Evolutionary conservation across 2,329 filamentous ascomycete genomes (phyloP), one percentile per base, ranked within the genome.

Genomic region (Endocalyx cinctus): DNA sequence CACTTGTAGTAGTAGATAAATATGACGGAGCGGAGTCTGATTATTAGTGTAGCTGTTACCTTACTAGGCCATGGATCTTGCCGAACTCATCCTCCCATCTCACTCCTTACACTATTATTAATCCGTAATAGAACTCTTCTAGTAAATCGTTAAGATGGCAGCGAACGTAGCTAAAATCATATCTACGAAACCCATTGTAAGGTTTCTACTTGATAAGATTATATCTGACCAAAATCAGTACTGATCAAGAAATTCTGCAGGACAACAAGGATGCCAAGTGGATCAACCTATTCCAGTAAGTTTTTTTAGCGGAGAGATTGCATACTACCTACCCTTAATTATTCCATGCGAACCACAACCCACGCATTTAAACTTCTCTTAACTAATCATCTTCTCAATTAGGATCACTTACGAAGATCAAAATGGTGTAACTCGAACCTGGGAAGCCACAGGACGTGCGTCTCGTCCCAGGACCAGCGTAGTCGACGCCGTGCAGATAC

Each of bases 281-380:
- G 52, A 49, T 55, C 40, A 55, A 55, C 23, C 35, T 55, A 8
- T 47, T 54, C 6, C 53, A 54, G 52, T 54, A 23, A 43, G 51
- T 47, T 16, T 20, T 11, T 17, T 16, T 27, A 23, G n/a, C n/a
- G 8, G 20, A 23, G 20, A 23, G 20, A 23, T n/a, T n/a, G n/a
- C 19, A 16, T 8, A 4, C 13, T 17, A 17, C 18, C 34, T 16
- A 13, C 13, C 18, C 25, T n/a, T 18, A 19, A n/a, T n/a, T 18
- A 18, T 11, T 17, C 16, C 8, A 15, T n/a, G 12, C 14, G 17
- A 18, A 32, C 17, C 28, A 11, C 16, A 29, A 18, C 16, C 31
- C 28, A n/a, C n/a, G n/a, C n/a, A n/a, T n/a, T n/a, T 43, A 27
- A 41, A 22, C 25, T 2, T n/a, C 14, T 4, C 7, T 7, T 13